phyloP scores from a whole-genome alignment of 768 basidiomycete species.

The Pisolithus tinctorius region DNA sequence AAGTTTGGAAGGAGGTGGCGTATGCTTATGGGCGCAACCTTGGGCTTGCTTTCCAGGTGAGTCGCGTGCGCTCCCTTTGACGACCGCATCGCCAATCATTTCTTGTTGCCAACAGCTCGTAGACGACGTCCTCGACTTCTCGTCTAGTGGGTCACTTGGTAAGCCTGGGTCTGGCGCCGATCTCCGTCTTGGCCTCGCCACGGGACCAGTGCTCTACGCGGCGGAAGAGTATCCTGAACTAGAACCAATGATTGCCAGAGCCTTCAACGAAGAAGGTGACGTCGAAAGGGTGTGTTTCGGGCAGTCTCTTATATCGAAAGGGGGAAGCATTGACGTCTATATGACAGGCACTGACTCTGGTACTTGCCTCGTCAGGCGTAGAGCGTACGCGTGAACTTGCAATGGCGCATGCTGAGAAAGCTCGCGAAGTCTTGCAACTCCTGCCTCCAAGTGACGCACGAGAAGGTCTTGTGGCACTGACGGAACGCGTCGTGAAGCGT shows the following conservation, averaged over 20 bases:
- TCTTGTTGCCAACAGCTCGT: constrained; percentile 55
- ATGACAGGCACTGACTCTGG: constrained; percentile 54
- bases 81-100: neutral
- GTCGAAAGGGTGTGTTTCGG: constrained; percentile 56
- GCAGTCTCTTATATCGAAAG: neutral
- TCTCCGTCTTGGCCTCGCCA: constrained; percentile 75
- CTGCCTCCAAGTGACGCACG: constrained; percentile 82
- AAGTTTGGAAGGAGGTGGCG: constrained; percentile 81
- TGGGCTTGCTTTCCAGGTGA: constrained; percentile 93
- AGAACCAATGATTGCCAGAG: constrained; percentile 69
- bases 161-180: constrained; percentile 85
- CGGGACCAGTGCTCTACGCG: constrained; percentile 81
- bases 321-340: neutral
- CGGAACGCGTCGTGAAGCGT: constrained; percentile 60
- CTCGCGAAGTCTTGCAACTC: constrained; percentile 56
- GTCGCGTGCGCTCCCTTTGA: constrained; percentile 7
- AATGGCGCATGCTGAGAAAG: constrained; percentile 64
- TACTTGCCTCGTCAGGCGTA: constrained; percentile 64
- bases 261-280: constrained; percentile 73
- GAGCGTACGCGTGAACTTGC: constrained; percentile 78
- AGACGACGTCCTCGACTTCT: constrained; percentile 93
- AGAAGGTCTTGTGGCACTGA: constrained; percentile 65
- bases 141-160: constrained; percentile 66
- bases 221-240: constrained; percentile 78
- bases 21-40: constrained; percentile 88